These are phyloP conservation scores for Gymnopilus dilepis DNA, from an alignment of 768 basidiomycete genomes.

Conservation along the genomic window DNA sequence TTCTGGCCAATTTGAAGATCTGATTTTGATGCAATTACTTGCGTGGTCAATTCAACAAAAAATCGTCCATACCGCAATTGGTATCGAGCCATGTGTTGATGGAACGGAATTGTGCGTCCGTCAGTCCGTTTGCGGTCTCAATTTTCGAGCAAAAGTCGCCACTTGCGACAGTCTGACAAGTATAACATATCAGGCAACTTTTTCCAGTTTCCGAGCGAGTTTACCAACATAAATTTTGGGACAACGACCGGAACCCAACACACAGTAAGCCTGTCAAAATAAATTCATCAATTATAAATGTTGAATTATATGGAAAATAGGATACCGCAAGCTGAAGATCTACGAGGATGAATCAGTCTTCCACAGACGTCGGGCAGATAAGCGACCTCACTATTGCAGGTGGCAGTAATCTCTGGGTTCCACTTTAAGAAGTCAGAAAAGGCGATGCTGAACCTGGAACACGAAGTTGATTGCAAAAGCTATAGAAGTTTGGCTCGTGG, in stretches of 20 bases:
- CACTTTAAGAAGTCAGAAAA: slow-evolving; percentile 10
- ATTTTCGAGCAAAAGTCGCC: slow-evolving; percentile 6
- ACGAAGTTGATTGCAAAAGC: neutral
- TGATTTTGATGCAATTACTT: neutral
- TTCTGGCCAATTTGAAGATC: neutral
- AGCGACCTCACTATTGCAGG: slow-evolving; percentile 12
- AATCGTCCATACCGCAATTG: slow-evolving; percentile 2
- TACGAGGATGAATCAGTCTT: no score
- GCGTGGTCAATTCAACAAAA: no score
- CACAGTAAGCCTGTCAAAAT: neutral
- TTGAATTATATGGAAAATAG: neutral
- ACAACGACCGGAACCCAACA: neutral
- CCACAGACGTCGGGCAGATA: no score
- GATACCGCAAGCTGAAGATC: slow-evolving; percentile 4
- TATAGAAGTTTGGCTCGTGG: neutral
- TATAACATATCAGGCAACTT: neutral
- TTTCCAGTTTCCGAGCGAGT: neutral
- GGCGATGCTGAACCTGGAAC: slow-evolving; percentile 1
- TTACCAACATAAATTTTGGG: neutral
- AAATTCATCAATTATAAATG: neutral
- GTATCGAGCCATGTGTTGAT: slow-evolving; percentile 7
- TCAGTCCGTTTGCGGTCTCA: neutral
- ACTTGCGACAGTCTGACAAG: neutral
- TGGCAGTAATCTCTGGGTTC: slow-evolving; percentile 9
- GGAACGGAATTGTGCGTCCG: neutral